Percentiles rank a stretch among this genome's conserved stretches.
These are phyloP conservation scores for Paramecium octaurelia DNA, from an alignment of 73 alveolate genomes.

Conservation along the genomic window DNA sequence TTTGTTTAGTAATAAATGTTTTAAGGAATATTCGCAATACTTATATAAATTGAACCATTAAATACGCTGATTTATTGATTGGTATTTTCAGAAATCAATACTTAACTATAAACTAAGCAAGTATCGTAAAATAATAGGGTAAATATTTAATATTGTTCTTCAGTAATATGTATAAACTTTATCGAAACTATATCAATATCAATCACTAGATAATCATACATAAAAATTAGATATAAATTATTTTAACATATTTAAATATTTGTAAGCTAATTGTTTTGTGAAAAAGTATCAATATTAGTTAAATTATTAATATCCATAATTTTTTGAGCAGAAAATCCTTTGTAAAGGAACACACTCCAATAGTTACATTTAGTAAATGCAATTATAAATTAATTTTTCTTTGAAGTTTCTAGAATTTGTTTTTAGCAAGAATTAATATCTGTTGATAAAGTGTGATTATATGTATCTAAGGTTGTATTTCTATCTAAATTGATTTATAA, in stretches of 20 bases:
- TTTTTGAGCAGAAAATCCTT: not conserved
- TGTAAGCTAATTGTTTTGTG: not conserved
- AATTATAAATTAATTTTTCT: no score
- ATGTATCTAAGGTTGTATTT: not conserved
- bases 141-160: not conserved
- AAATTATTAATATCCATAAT: no score
- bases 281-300: not conserved
- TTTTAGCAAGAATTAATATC: not conserved
- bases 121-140: not conserved
- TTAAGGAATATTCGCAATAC: not conserved
- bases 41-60: no score
- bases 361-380: not conserved
- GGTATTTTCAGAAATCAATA: not conserved
- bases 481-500: not conserved
- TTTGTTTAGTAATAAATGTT: no score
- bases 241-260: not conserved
- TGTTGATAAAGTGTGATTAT: not conserved
- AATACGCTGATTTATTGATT: not conserved
- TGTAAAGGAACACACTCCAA: not conserved
- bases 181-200: not conserved
- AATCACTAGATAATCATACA: not conserved
- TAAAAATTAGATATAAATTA: no score
- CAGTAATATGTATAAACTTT: no score
- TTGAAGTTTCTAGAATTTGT: not conserved
- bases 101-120: not conserved